Evolutionary conservation across 768 basidiomycete genomes (phyloP), one percentile per base, ranked within the genome.

Genomic region (Trametes coccinea): DNA sequence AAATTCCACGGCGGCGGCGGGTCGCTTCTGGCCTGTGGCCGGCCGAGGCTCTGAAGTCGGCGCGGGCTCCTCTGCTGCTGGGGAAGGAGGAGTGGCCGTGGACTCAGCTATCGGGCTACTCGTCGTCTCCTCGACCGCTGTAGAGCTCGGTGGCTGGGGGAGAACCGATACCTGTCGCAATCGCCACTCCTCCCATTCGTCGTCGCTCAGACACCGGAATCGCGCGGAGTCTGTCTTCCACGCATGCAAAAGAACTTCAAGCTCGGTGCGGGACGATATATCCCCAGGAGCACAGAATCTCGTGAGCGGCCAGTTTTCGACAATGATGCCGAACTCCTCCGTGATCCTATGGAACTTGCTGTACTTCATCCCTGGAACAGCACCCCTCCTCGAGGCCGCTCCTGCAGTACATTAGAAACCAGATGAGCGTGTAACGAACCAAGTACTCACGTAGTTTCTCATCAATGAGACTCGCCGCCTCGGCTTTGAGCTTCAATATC

Each of bases 251-350:
- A 68, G 61, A 13, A 64, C 16, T 10, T 61, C 50, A 14, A 70
- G 48, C 41, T 68, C 67, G 14, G 53, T 47, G 41, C 53, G 56
- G 14, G 63, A 63, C 17, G 45, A 51, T 14, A 70, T 16, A 17
- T 49, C 31, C 9, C 66, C 54, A 2, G 69, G 69, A 4, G 53
- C 30, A n/a, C 31, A 53, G 61, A 70, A 67, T 17, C 55, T 58
- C 17, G 37, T 17, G 8, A 69, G 66, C 7, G 69, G 69, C 69
- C 69, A 70, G 59, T 53, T 53, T 37, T 66, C 63, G 48, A 67
- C n/a, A 43, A 67, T 53, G 45, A 70, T 50, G 48, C 62, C 54
- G 39, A 62, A 56, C 30, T n/a, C 47, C 4, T 31, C 30, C n/a
- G 69, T 70, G 56, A 70, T 64, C 34, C 60, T 40, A 14, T 65